Percentiles rank a stretch among this genome's conserved stretches.
phyloP scores from a whole-genome alignment of 2,329 filamentous ascomycete species.

The Talaromyces sp. region DNA sequence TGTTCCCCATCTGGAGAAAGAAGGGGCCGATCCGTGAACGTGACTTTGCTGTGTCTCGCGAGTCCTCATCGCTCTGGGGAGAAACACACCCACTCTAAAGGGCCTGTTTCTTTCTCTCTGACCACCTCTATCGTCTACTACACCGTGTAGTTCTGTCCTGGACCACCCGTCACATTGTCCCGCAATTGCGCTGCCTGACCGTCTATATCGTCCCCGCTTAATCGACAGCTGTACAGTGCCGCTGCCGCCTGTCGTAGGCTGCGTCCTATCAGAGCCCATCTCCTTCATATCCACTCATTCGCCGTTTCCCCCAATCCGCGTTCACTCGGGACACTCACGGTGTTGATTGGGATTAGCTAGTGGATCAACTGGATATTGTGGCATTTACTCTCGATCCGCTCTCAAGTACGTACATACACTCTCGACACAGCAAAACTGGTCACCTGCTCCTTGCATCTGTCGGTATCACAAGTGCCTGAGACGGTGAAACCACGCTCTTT shows the following conservation, averaged over 20 bases:
- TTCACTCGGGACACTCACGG: not conserved
- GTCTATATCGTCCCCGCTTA: not conserved
- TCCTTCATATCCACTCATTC: conserved; percentile 1
- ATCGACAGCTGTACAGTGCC: not conserved
- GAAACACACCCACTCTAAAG: too few species aligned
- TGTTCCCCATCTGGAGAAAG: conserved; percentile 12
- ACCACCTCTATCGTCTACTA: not conserved
- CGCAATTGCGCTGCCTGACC: not conserved
- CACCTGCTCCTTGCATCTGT: conserved; percentile 20
- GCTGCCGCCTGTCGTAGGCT: not conserved
- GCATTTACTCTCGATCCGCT: conserved; percentile 20
- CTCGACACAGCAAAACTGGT: conserved; percentile 6
- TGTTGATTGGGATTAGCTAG: conserved; percentile 8
- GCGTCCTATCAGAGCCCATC: not conserved
- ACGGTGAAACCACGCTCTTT: conserved; percentile 10
- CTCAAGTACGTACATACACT: not conserved
- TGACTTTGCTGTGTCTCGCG: not conserved
- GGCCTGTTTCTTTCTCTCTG: not conserved
- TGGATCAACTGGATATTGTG: conserved; percentile 14
- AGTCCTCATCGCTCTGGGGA: not conserved
- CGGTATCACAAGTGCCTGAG: conserved; percentile 20
- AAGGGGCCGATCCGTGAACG: conserved; percentile 9
- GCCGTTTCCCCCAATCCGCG: conserved; percentile 9
- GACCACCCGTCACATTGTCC: not conserved
- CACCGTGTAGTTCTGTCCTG: not conserved